Evolutionary conservation across 2,329 filamentous ascomycete species (phyloP).

Genomic region (Aplosporella prunicola): DNA sequence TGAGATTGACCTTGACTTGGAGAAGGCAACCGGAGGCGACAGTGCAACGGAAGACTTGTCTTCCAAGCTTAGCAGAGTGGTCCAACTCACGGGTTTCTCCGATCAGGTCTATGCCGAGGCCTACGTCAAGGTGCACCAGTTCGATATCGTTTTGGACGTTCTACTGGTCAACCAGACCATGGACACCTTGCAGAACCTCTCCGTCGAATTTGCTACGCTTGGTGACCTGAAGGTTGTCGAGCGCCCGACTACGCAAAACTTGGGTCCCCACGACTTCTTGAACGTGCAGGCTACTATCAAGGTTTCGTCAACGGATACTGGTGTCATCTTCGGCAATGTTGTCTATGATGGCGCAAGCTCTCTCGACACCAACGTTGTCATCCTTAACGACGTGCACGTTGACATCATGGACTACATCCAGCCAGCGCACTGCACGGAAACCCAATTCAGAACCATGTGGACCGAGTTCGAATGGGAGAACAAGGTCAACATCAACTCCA

Average conservation of each 20-base stretch:
- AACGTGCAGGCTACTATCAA: conserved; percentile 99
- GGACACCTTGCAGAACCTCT: conserved; percentile 92
- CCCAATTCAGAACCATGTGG: conserved; percentile 99
- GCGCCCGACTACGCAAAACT: conserved; percentile 88
- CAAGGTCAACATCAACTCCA: conserved; percentile 99
- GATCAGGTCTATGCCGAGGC: conserved; percentile 98
- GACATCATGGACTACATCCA: conserved; percentile 99
- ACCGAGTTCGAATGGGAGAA: conserved; percentile 99
- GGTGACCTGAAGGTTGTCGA: conserved; percentile 98
- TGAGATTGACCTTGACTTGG: conserved; percentile 80
- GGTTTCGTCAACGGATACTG: conserved; percentile 92
- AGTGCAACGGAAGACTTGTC: conserved; percentile 73
- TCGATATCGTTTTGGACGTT: conserved; percentile 95
- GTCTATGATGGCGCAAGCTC: conserved; percentile 91
- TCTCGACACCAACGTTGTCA: conserved; percentile 92
- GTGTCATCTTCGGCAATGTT: conserved; percentile 97
- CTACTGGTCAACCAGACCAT: conserved; percentile 94
- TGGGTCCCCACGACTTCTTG: conserved; percentile 91
- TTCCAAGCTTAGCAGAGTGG: conserved; percentile 90
- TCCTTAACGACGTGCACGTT: conserved; percentile 94
- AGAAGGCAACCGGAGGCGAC: conserved; percentile 89
- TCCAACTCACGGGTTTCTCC: conserved; percentile 95
- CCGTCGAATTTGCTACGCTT: conserved; percentile 95
- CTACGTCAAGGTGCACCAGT: conserved; percentile 97
- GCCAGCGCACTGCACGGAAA: conserved; percentile 91